Base-by-base conservation (phyloP, 306 rosid species). In the Begonia loranthoides region DNA sequence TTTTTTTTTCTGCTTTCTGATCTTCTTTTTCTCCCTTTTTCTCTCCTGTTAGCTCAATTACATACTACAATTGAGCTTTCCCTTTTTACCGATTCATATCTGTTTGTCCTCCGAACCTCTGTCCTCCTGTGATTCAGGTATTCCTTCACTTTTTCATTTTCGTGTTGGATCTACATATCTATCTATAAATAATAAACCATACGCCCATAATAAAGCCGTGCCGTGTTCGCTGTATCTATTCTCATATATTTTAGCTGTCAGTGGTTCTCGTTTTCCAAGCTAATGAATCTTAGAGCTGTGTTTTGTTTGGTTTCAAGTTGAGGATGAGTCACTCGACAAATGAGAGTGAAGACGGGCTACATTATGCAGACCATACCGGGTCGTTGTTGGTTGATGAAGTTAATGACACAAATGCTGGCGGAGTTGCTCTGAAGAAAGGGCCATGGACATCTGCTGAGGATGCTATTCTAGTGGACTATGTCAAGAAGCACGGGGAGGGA, bases 381-480 rank as follows among this genome's bases (percentile, higher is more conserved):
- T 74, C 79, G 21, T 69, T 72, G 5, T 52, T 64, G 51, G 64
- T 52, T 64, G 92, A 75, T 60, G 99, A 86, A 56, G 64, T 67
- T 56, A 67, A 45, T 38, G 93, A 51, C 43, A 86, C 76, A 59
- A 75, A 48, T 64, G 57, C 60, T 17, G 58, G 47, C 34, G 49
- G 66, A 17, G 68, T 58, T 63, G 53, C 57, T 61, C 74, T 86
- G 59, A 92, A 92, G 77, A 92, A 92, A 77, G 99, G 99, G 44
- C 96, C 99, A 4, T 92, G 99, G 99, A 92, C 99, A 44, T 58
- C 96, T 13, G 60, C 73, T 45, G 99, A 92, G 71, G 99, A 92
- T 67, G 79, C 79, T 36, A 76, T 92, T 61, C 76, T 92, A 81
- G 72, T 76, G 57, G 86, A 86, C n/a, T 92, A 86, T 69, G 99